A percentile compares a stretch with the other conserved stretches of the same genome.
Evolutionary conservation across 352 stramenopile species (phyloP).

Genomic region (Globisporangium camurandrum): DNA sequence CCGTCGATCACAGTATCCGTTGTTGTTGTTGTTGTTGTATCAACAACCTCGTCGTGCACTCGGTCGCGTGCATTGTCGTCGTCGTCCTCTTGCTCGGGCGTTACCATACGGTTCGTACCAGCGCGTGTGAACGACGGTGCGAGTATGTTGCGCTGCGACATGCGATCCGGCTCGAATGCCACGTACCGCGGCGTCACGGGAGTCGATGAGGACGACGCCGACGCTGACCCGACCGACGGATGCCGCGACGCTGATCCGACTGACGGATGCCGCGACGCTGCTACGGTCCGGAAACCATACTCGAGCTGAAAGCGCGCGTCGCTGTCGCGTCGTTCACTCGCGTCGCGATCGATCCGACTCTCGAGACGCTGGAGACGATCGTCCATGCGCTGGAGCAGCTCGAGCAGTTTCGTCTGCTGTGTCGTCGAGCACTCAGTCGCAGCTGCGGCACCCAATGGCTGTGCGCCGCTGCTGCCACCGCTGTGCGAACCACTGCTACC

Average conservation of each 20-base stretch:
- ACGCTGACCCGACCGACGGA: constrained; percentile 2
- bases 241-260: constrained; percentile 1
- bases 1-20: constrained; percentile 18
- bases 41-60: too few relatives aligned
- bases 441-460: constrained; percentile 4
- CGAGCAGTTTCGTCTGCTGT: constrained; percentile 17
- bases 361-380: constrained; percentile 45
- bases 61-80: too few relatives aligned
- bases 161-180: constrained; percentile 48
- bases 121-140: too few relatives aligned
- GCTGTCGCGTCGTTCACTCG: constrained; percentile 39
- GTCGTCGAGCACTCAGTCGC: background rate
- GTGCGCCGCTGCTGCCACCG: constrained; percentile 6
- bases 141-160: constrained; percentile 54
- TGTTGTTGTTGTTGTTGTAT: too few relatives aligned
- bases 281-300: too few relatives aligned
- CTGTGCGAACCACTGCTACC: too few relatives aligned
- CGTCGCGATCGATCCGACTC: constrained; percentile 32
- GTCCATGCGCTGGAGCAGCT: constrained; percentile 39
- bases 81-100: constrained; percentile 1
- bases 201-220: too few relatives aligned
- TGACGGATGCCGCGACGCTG: constrained; percentile 5
- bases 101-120: background rate
- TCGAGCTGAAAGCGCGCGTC: constrained; percentile 31
- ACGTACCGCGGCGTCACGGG: constrained; percentile 21